Evolutionary conservation across 2,329 filamentous ascomycete genomes (phyloP).

Genomic region (Cordyceps farinosa): DNA sequence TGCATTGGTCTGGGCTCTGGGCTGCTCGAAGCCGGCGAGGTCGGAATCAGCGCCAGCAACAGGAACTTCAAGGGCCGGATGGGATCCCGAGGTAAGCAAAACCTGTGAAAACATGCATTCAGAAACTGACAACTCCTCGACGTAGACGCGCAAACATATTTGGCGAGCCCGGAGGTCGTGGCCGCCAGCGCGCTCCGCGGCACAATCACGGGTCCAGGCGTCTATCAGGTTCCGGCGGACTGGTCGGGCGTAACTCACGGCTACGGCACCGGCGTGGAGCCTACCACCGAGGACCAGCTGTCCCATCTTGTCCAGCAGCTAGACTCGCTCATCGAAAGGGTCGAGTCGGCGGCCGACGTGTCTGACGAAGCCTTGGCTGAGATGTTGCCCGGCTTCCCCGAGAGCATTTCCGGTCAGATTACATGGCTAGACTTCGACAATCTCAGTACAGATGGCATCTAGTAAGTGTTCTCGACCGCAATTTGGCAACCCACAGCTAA

Average conservation of each 20-base stretch:
- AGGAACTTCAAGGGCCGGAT: slow-evolving; percentile 69
- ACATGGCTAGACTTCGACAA: slow-evolving; percentile 79
- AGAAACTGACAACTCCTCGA: too few species aligned
- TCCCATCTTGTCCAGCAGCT: slow-evolving; percentile 18
- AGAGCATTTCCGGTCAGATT: slow-evolving; percentile 79
- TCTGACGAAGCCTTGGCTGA: slow-evolving; percentile 48
- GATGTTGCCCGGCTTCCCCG: slow-evolving; percentile 81
- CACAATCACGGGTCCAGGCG: slow-evolving; percentile 70
- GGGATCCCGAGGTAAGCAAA: not conserved
- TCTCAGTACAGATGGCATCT: slow-evolving; percentile 89
- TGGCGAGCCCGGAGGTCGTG: slow-evolving; percentile 86
- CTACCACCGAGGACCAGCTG: slow-evolving; percentile 5
- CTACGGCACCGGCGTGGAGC: slow-evolving; percentile 19
- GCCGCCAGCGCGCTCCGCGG: slow-evolving; percentile 79
- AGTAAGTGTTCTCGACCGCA: slow-evolving; percentile 33
- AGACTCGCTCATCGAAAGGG: slow-evolving; percentile 21
- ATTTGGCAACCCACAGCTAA: too few species aligned
- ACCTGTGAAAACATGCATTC: too few species aligned
- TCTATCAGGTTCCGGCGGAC: slow-evolving; percentile 66
- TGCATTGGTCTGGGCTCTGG: slow-evolving; percentile 75
- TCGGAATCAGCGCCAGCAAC: slow-evolving; percentile 80
- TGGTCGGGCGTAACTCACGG: slow-evolving; percentile 18
- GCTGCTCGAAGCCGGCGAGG: slow-evolving; percentile 78
- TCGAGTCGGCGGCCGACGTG: slow-evolving; percentile 18
- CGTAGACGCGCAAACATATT: slow-evolving; percentile 46